Evolutionary conservation across 305 asterid species (phyloP), one percentile per base, ranked within the genome.

Genomic region (Fraxinus albicans): DNA sequence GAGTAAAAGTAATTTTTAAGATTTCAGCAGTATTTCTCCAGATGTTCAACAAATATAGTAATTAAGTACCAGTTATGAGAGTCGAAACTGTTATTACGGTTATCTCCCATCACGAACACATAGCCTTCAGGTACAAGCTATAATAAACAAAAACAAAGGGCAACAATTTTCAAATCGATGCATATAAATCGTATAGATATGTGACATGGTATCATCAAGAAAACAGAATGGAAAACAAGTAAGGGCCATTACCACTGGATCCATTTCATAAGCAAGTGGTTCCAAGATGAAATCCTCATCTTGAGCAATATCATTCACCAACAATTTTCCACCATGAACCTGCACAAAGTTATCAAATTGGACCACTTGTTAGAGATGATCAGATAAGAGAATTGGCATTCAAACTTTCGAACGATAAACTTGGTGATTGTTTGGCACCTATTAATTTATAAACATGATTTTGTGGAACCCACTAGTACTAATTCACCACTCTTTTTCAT

Each of bases 71-170:
- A 96, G 86, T 90, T 84, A 86, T 91, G 99, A 65, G 99, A 96
- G 89, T 96, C 99, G 21, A 80, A 92, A 91, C 99, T 96, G 85
- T 92, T 92, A 85, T 94, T 96, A 40, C 99, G 97, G 80, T 96
- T 94, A 93, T 96, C 98, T 77, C 99, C 99, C 91, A 96, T 81
- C 86, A 96, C 99, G 77, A 92, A 96, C 78, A 96, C 99, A 78
- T 84, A 90, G 83, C 97, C 98, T 78, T 94, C 98, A 3, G 99
- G 99, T 55, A 96, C 94, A 83, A 93, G 90, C 99, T 95, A 88
- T 60, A 83, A 82, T 58, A 80, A 77, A 83, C 5, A 76, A 35
- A 80, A 80, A 80, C 0, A 40, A 35, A 17, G 23, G 23, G 23
- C 84, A 60, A 70, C 83, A 58, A 63, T 78, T 80, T 47, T 21